Conservation (phyloP, 441 rosid species). For the Gossypium lobatum region DNA sequence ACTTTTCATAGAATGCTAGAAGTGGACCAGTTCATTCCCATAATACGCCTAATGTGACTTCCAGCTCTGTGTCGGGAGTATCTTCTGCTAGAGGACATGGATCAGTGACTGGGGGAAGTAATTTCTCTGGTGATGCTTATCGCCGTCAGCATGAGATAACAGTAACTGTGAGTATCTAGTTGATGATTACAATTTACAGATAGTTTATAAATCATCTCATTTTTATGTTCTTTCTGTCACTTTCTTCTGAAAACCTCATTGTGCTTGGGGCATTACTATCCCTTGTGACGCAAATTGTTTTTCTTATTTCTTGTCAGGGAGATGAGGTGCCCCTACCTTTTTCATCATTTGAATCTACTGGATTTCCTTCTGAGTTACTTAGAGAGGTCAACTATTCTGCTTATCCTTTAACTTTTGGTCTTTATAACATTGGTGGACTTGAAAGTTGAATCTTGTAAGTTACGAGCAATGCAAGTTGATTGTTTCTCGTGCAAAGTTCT, state of each 20-base stretch:
- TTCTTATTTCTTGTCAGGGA: conserved; percentile 43
- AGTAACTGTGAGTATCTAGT: conserved; percentile 60
- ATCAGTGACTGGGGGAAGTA: conserved; percentile 34
- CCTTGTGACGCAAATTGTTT: not conserved
- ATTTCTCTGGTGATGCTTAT: conserved; percentile 62
- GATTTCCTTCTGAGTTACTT: conserved; percentile 83
- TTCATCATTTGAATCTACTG: conserved; percentile 69
- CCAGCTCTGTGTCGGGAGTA: conserved; percentile 34
- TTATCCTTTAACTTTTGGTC: not conserved
- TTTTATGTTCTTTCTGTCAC: not conserved
- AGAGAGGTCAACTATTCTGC: conserved; percentile 42
- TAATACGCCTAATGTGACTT: conserved; percentile 41
- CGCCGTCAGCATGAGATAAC: conserved; percentile 81
- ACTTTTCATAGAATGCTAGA: conserved; percentile 31
- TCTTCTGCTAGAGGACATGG: conserved; percentile 45
- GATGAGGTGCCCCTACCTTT: conserved; percentile 71
- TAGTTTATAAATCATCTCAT: not conserved
- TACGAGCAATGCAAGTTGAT: conserved; percentile 7
- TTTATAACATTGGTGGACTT: conserved; percentile 12
- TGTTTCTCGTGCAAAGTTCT: conserved; percentile 21
- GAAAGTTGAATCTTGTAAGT: conserved; percentile 16
- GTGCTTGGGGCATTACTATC: conserved; percentile 27
- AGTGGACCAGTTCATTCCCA: conserved; percentile 36
- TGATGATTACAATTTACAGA: not conserved
- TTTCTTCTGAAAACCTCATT: not conserved